Evolutionary conservation across 2,329 filamentous ascomycete genomes (phyloP).

Genomic region (Fusarium virguliforme): DNA sequence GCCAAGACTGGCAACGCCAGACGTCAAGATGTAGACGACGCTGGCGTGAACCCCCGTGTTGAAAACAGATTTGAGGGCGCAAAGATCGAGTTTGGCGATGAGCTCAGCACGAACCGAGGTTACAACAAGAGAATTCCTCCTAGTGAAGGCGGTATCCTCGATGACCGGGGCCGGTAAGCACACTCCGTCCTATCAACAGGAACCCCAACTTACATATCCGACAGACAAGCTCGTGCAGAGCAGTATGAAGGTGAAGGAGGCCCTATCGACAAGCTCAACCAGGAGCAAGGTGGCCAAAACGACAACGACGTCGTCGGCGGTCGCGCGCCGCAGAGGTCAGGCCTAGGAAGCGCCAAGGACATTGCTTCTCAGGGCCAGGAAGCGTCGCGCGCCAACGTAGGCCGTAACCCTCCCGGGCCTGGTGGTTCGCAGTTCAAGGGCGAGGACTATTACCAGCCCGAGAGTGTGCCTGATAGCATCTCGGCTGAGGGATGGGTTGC

Average conservation of each 20-base stretch:
- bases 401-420: conserved; percentile 54
- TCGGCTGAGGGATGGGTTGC: conserved; percentile 61
- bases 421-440: conserved; percentile 61
- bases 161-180: conserved; percentile 63
- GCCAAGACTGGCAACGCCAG: conserved; percentile 64
- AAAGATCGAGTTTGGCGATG: conserved; percentile 57
- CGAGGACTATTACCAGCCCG: conserved; percentile 59
- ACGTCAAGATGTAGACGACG: conserved; percentile 58
- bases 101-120: conserved; percentile 63
- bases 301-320: conserved; percentile 57
- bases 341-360: conserved; percentile 49
- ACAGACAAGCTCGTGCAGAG: conserved; percentile 62
- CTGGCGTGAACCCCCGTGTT: conserved; percentile 60
- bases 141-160: conserved; percentile 62
- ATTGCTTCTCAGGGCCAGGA: conserved; percentile 56
- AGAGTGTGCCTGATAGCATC: conserved; percentile 61
- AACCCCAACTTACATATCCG: conserved; percentile 31
- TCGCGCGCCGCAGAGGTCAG: conserved; percentile 43
- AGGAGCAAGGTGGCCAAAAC: conserved; percentile 57
- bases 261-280: conserved; percentile 59
- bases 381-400: conserved; percentile 59
- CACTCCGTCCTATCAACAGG: not conserved
- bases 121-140: conserved; percentile 65
- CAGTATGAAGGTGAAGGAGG: conserved; percentile 63
- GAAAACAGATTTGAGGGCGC: conserved; percentile 61